Evolutionary conservation across 2,329 filamentous ascomycete species (phyloP).

Genomic region (Trichoderma harzianum): DNA sequence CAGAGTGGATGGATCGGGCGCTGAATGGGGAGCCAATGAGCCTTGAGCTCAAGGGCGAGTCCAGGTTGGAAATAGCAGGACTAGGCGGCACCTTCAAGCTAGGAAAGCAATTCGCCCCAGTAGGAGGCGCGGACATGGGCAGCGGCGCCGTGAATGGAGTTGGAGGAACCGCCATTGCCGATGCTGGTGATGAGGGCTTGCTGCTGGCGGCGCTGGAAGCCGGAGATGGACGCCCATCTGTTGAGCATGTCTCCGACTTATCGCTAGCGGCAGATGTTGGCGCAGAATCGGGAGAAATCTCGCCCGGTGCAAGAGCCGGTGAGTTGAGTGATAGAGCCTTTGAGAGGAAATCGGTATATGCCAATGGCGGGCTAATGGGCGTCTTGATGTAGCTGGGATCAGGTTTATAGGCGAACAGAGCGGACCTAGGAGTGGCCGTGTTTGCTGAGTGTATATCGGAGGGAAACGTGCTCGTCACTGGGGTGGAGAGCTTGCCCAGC

Average conservation of each 20-base stretch:
- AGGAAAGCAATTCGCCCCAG: conserved; percentile 59
- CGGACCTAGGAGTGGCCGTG: conserved; percentile 65
- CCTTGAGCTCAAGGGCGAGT: conserved; percentile 66
- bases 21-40: conserved; percentile 70
- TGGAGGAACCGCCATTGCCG: conserved; percentile 40
- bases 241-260: conserved; percentile 55
- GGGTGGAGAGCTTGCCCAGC: conserved; percentile 60
- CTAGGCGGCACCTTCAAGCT: conserved; percentile 76
- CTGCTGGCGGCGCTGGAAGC: conserved; percentile 32
- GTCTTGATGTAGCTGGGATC: conserved; percentile 68
- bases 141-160: conserved; percentile 51
- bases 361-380: conserved; percentile 83
- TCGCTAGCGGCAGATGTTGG: conserved; percentile 58
- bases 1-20: conserved; percentile 61
- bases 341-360: conserved; percentile 84
- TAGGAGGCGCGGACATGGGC: conserved; percentile 58
- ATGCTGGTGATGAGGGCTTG: conserved; percentile 34
- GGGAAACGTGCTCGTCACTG: conserved; percentile 60
- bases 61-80: conserved; percentile 62
- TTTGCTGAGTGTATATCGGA: conserved; percentile 59
- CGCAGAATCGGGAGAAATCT: conserved; percentile 45
- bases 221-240: conserved; percentile 51
- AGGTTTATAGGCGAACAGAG: conserved; percentile 38
- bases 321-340: conserved; percentile 76
- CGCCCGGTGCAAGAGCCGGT: conserved; percentile 55